Base-by-base conservation (phyloP, 2,329 filamentous ascomycete species). In the Alternaria triticina region DNA sequence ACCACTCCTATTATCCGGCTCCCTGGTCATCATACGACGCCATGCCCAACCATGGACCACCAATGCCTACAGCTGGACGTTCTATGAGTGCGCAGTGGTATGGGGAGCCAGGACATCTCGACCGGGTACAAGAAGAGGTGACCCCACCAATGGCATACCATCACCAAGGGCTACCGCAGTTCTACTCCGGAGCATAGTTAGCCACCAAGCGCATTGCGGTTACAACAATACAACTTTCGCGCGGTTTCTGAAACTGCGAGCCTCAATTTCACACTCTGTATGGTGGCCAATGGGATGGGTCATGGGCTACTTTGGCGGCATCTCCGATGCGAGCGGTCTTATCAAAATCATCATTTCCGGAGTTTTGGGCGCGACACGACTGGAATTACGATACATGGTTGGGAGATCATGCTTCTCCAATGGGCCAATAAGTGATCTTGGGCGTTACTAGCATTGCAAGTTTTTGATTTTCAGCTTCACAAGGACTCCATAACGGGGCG, bases 71-170 rank as follows among this genome's bases (percentile, higher is more conserved):
- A n/a, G 69, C 71, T 17, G 66, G 70, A 33, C 75, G 76, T 15
- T 74, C 77, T 4, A 78, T 79, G 73, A 77, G 75, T 52, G 74
- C 66, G 25, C 77, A 78, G 44, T 80, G 77, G 77, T 79, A 76
- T 52, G 46, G 64, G 27, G 77, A 79, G 51, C 64, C 74, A 6
- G 71, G 72, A 27, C 76, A 74, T 17, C 44, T 80, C 11, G 72
- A 76, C 46, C 72, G 77, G 49, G 77, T 80, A 30, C 75, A 79
- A 69, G 77, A 79, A 66, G 77, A 80, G 68, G 70, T 68, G 25
- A 71, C 55, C 17, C 72, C 73, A 20, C 70, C 74, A n/a, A 69
- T 77, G 67, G 58, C 62, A 15, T 79, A 76, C 52, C 67, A 49
- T 46, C 73, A 75, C 27, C 64, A 73, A 30, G 70, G 70, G 12